phyloP scores from a whole-genome alignment of 768 basidiomycete genomes.

The Termitomyces sp. region DNA sequence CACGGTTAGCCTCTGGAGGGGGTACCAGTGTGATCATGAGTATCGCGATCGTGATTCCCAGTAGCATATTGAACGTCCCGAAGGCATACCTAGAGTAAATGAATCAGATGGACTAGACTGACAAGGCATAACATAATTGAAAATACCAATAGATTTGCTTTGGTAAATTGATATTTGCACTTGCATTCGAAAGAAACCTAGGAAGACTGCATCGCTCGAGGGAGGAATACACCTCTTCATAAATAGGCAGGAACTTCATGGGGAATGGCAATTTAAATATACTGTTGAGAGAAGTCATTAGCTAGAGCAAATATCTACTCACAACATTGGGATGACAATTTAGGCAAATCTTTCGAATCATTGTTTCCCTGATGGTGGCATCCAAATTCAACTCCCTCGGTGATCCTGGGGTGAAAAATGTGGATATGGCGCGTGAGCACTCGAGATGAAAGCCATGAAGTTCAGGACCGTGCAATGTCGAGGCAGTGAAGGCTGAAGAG shows the following conservation, averaged over 20 bases:
- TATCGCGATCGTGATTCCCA: slow-evolving; percentile 24
- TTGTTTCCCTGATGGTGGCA: slow-evolving; percentile 21
- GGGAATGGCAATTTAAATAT: neutral
- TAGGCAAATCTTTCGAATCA: slow-evolving; percentile 22
- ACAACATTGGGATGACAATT: slow-evolving; percentile 36
- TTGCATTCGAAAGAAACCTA: slow-evolving; percentile 27
- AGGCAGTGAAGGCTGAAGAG: slow-evolving; percentile 1
- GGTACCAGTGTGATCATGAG: slow-evolving; percentile 24
- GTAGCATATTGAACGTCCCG: slow-evolving; percentile 20
- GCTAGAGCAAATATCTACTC: slow-evolving; percentile 4
- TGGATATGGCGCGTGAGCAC: slow-evolving; percentile 25
- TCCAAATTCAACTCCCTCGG: slow-evolving; percentile 26
- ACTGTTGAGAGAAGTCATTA: neutral
- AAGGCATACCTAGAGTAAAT: slow-evolving; percentile 23
- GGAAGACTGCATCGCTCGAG: slow-evolving; percentile 28
- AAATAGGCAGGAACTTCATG: slow-evolving; percentile 29
- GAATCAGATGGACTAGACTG: neutral
- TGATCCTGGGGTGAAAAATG: slow-evolving; percentile 27
- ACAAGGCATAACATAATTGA: neutral
- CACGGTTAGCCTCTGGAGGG: slow-evolving; percentile 20
- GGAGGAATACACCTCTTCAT: slow-evolving; percentile 27
- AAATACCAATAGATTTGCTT: slow-evolving; percentile 32
- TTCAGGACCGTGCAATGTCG: slow-evolving; percentile 2
- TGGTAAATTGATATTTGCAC: slow-evolving; percentile 32
- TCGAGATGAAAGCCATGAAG: slow-evolving; percentile 19